These are phyloP conservation scores for Agaricus sinodeliciosus DNA, from an alignment of 768 basidiomycete species.

Conservation along the genomic window DNA sequence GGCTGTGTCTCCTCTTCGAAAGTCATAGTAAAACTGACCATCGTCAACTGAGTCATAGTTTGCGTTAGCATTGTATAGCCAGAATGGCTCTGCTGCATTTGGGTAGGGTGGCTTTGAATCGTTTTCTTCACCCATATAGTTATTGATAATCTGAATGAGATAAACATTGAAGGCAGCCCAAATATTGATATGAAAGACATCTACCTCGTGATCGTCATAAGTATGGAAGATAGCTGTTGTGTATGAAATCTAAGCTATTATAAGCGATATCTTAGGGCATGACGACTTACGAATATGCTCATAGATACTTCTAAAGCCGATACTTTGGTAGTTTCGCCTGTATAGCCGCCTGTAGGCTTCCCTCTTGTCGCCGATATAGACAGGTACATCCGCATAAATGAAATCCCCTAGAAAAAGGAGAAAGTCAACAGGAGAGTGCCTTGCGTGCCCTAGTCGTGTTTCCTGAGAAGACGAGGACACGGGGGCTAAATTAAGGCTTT, in stretches of 20 bases:
- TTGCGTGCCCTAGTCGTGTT: neutral
- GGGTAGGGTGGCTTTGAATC: conserved; percentile 43
- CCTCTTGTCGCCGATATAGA: conserved; percentile 49
- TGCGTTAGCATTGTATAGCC: conserved; percentile 53
- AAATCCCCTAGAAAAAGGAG: conserved; percentile 70
- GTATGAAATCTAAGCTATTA: conserved; percentile 2
- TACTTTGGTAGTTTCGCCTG: conserved; percentile 57
- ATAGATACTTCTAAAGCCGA: conserved; percentile 60
- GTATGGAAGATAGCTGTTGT: conserved; percentile 56
- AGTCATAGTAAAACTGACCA: conserved; percentile 50
- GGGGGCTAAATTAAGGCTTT: conserved; percentile 38
- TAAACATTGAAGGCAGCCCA: neutral
- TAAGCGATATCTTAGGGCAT: neutral
- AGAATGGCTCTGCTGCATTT: conserved; percentile 55
- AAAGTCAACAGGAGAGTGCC: conserved; percentile 35
- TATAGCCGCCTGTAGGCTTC: conserved; percentile 62
- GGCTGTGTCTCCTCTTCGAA: conserved; percentile 59
- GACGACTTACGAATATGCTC: conserved; percentile 56
- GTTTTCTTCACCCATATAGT: conserved; percentile 53
- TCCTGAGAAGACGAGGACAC: neutral
- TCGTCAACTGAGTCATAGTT: conserved; percentile 49
- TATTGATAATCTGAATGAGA: conserved; percentile 48
- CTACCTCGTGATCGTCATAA: conserved; percentile 70
- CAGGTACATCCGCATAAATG: conserved; percentile 69
- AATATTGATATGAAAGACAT: neutral